A percentile compares a stretch with the other conserved stretches of the same genome.
phyloP scores from a whole-genome alignment of 2,329 filamentous ascomycete species.

The Claviceps sp. region DNA sequence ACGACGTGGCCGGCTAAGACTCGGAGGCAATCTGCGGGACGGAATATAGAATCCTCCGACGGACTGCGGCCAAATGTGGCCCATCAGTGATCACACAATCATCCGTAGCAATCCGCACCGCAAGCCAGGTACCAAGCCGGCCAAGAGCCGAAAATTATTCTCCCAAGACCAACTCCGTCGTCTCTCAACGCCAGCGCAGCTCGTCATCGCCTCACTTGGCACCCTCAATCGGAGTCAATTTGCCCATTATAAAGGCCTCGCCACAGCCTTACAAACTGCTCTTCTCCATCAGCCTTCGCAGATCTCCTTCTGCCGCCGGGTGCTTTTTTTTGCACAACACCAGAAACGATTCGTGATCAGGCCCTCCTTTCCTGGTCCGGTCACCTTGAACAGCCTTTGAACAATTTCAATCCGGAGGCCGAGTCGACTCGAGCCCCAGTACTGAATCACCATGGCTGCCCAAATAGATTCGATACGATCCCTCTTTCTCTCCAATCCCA shows the following conservation, averaged over 20 bases:
- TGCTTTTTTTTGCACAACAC: background rate
- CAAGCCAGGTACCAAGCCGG: background rate
- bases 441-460: conserved; percentile 34
- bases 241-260: conserved; percentile 11
- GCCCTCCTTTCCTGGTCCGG: background rate
- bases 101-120: too few relatives aligned
- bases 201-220: conserved; percentile 20
- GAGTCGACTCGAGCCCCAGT: conserved; percentile 12
- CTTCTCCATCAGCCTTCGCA: conserved; percentile 2
- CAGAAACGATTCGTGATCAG: background rate
- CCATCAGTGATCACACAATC: background rate
- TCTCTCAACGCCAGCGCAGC: conserved; percentile 13
- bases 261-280: conserved; percentile 11
- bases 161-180: conserved; percentile 9
- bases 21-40: background rate
- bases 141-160: conserved; percentile 20
- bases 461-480: conserved; percentile 39
- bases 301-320: conserved; percentile 1
- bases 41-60: background rate
- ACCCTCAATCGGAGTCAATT: conserved; percentile 14
- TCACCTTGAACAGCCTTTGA: background rate
- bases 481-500: conserved; percentile 61
- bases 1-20: background rate
- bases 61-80: background rate
- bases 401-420: conserved; percentile 9